These are phyloP conservation scores for Carex parvula DNA, from an alignment of 176 grass and related monocot species.

Conservation along the genomic window DNA sequence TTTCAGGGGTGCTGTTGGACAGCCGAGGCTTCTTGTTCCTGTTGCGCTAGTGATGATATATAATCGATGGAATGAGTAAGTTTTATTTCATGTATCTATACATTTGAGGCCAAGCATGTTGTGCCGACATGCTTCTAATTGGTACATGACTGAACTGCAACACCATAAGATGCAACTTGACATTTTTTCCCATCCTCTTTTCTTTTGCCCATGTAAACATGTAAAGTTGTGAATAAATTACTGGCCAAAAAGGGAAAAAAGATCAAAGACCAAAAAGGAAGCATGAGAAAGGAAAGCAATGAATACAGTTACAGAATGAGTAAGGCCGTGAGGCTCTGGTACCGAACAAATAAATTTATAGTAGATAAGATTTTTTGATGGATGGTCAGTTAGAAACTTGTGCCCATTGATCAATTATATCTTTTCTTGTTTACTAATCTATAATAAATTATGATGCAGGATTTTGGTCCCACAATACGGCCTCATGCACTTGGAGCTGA, in stretches of 20 bases:
- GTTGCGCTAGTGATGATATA: constrained; percentile 76
- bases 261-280: background rate
- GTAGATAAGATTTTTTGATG: background rate
- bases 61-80: constrained; percentile 93
- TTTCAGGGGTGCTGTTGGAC: constrained; percentile 79
- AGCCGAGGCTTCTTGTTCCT: constrained; percentile 88
- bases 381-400: background rate
- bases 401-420: background rate
- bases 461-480: constrained; percentile 80
- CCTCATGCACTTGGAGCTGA: constrained; percentile 88
- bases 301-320: background rate
- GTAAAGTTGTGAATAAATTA: background rate
- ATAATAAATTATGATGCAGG: constrained; percentile 33
- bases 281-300: background rate
- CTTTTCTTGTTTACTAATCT: constrained; percentile 1
- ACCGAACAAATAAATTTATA: background rate
- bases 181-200: background rate
- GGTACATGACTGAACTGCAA: constrained; percentile 6
- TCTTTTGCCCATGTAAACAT: background rate
- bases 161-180: background rate
- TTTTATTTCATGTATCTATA: background rate
- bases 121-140: background rate
- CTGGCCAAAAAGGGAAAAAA: background rate
- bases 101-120: background rate
- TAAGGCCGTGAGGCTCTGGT: background rate